Evolutionary conservation across 768 basidiomycete genomes (phyloP).

Genomic region (Termitomyces sp.): DNA sequence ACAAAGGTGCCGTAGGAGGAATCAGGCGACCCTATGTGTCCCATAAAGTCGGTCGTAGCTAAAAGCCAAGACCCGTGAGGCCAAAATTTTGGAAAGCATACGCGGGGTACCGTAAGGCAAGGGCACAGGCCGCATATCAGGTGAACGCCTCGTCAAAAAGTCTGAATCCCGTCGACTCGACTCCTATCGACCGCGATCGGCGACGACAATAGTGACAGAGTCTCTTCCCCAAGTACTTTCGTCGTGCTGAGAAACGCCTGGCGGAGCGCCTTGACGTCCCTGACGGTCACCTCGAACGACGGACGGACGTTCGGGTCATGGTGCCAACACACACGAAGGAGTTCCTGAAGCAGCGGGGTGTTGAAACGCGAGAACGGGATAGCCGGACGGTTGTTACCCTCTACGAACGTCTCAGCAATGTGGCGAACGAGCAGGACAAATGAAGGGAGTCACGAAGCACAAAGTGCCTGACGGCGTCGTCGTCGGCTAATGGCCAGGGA

Average conservation of each 20-base stretch:
- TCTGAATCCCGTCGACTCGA: conserved; percentile 5
- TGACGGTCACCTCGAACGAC: conserved; percentile 43
- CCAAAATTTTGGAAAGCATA: conserved; percentile 6
- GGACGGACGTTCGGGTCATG: conserved; percentile 43
- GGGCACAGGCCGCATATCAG: conserved; percentile 32
- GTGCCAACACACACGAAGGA: conserved; percentile 55
- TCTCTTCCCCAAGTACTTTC: conserved; percentile 10
- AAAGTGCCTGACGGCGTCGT: conserved; percentile 42
- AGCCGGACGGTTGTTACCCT: not conserved
- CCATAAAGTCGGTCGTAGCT: not conserved
- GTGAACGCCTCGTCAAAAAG: conserved; percentile 22
- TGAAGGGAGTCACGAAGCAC: conserved; percentile 37
- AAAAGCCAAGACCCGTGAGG: not conserved
- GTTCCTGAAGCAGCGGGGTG: conserved; percentile 28
- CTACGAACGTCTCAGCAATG: conserved; percentile 8
- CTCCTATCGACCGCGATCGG: conserved; percentile 9
- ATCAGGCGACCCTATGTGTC: not conserved
- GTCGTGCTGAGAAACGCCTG: conserved; percentile 17
- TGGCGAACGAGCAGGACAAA: not conserved
- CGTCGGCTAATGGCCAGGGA: conserved; percentile 50
- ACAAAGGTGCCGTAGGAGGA: conserved; percentile 12
- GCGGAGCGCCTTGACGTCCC: conserved; percentile 38
- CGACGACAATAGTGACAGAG: not conserved
- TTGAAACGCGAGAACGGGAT: conserved; percentile 12
- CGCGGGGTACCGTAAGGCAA: conserved; percentile 17